phyloP scores from a whole-genome alignment of 73 alveolate species.

The Symbiodinium pilosum region DNA sequence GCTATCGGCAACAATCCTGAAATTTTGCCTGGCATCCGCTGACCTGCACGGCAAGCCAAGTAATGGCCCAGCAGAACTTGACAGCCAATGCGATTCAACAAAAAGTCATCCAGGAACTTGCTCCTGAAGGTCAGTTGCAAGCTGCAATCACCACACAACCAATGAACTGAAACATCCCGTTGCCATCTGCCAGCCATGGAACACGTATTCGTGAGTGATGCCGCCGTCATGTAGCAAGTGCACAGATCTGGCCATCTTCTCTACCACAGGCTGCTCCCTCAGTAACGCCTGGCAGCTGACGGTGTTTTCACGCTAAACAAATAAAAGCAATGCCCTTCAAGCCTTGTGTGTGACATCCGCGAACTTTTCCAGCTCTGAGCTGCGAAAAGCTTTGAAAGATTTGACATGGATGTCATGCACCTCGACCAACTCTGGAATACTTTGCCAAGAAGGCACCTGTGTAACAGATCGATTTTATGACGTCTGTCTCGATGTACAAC shows the following conservation, averaged over 20 bases:
- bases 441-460: slow-evolving; percentile 30
- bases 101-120: slow-evolving; percentile 52
- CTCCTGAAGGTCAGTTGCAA: not conserved
- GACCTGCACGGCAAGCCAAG: slow-evolving; percentile 88
- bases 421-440: slow-evolving; percentile 10
- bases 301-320: too few relatives aligned
- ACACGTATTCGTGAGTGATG: slow-evolving; percentile 14
- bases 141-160: not conserved
- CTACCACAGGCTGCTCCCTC: slow-evolving; percentile 42
- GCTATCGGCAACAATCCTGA: too few relatives aligned
- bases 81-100: slow-evolving; percentile 61
- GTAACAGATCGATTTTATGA: too few relatives aligned
- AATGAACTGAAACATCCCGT: too few relatives aligned
- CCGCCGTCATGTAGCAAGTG: slow-evolving; percentile 21
- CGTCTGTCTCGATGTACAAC: not conserved
- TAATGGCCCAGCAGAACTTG: slow-evolving; percentile 66
- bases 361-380: not conserved
- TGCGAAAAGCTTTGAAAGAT: slow-evolving; percentile 47
- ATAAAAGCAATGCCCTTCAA: not conserved
- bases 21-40: too few relatives aligned
- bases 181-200: too few relatives aligned
- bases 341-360: slow-evolving; percentile 58
- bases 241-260: slow-evolving; percentile 53
- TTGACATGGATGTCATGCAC: slow-evolving; percentile 23
- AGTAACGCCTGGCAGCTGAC: slow-evolving; percentile 23